Base-by-base conservation (phyloP, 2,329 filamentous ascomycete genomes). In the Cercospora sp. region DNA sequence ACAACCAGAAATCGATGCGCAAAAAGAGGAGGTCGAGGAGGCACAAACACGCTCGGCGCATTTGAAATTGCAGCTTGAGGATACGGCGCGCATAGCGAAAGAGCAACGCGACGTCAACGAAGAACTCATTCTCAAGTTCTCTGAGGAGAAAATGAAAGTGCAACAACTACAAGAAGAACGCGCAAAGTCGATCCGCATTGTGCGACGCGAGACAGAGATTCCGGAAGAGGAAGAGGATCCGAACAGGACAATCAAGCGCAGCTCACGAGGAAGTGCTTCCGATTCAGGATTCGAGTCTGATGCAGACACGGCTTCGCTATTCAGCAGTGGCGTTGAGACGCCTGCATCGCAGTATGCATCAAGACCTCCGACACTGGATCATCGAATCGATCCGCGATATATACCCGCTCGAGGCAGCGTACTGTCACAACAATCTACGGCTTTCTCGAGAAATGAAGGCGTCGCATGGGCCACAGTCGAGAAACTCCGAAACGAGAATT, bases 251-350 rank as follows among this genome's bases (percentile, higher is more conserved):
- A 55, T 65, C 20, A 76, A 77, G 69, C 70, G 77, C 16, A 67
- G 65, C 20, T 76, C 74, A 6, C 74, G 68, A 5, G 76, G 72
- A 28, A 75, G 72, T 23, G 81, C 80, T 12, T 83, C 83, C 62
- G 87, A 88, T 73, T 87, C 86, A 5, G 86, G 86, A 58, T 87
- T 87, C 69, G 87, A 88, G 70, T 87, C 84, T 3, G 87, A 87
- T 26, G 80, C 83, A 28, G 86, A 87, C 66, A 80, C 84, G 5
- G 80, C 78, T 23, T 81, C 83, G 30, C 82, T 83, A 63, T 76
- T 85, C 20, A 84, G 83, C 71, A 83, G 81, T 0, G 77, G 72
- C 13, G 36, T 64, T 48, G 63, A 70, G 57, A 70, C 69, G 36
- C 77, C 77, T 2, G 77, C 78, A 58, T 83, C 81, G 63, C 64